Base-by-base conservation (phyloP, 1,139 yeast species). In the Pichia sp. region DNA sequence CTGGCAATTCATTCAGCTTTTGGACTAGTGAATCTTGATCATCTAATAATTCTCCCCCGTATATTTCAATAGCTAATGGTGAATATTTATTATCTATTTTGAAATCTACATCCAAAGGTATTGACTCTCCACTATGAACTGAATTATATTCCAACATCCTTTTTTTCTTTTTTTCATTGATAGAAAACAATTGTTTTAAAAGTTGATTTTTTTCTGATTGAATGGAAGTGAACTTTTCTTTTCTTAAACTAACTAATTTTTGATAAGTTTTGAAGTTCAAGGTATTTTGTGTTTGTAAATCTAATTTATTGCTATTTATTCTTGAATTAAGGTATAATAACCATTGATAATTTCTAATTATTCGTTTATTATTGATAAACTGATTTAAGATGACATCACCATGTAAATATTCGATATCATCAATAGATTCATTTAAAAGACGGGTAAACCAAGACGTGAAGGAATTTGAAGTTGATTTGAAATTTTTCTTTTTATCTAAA, bases 311-410 rank as follows among this genome's bases (percentile, higher is more conserved):
- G 3, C 13, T 22, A 20, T 35, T 35, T 16, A 53, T 51, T 46
- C 57, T 59, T 25, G 57, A 55, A 12, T 43, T 40, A 48, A 53
- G 64, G 46, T 58, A 65, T 43, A 54, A 47, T 37, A 51, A 44
- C 69, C 69, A 65, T 45, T 65, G 68, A 43, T 60, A 60, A 36
- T 60, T 56, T 48, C 69, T 53, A 26, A 65, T 41, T 5, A 60
- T 46, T 29, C 68, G 49, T 47, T 63, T 64, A 51, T 63, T 63
- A 50, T 58, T 63, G 26, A 64, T 44, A 43, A 64, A 64, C 49
- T 64, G 63, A 50, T 65, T 65, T 39, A 59, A 37, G 11, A 65
- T 63, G 20, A 63, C 68, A 20, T 59, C 60, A 25, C 66, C 66
- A 45, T 65, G 68, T n/a, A 62, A 43, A 44, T 61, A 60, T 45